Evolutionary conservation across 257 asterid species (phyloP).

Genomic region (Lycium barbarum): DNA sequence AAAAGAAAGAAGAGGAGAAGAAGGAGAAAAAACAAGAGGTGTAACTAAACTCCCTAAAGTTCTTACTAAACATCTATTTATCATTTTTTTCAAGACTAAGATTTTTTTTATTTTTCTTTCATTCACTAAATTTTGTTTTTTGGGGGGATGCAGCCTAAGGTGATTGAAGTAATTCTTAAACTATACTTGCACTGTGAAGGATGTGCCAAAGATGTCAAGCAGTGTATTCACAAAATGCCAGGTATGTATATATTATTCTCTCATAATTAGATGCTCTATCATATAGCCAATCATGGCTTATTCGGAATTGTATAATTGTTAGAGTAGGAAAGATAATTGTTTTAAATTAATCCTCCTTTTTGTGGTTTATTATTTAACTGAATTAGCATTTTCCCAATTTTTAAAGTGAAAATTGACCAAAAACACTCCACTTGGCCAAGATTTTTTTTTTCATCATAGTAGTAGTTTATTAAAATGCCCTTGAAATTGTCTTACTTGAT

Average conservation of each 20-base stretch:
- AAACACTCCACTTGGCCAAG: background rate
- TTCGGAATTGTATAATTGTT: too few relatives aligned
- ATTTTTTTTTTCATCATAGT: too few relatives aligned
- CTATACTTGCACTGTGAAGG: slow-evolving; percentile 67
- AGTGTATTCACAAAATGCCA: slow-evolving; percentile 60
- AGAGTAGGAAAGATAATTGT: background rate
- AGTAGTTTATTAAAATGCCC: background rate
- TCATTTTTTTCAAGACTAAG: background rate
- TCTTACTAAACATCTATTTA: too few relatives aligned
- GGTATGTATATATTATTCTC: slow-evolving; percentile 43
- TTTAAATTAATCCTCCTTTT: too few relatives aligned
- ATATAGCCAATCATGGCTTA: too few relatives aligned
- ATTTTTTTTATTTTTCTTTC: too few relatives aligned
- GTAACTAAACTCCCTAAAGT: too few relatives aligned
- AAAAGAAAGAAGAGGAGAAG: slow-evolving; percentile 38
- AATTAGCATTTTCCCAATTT: background rate
- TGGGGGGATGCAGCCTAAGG: slow-evolving; percentile 38
- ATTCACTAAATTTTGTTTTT: background rate
- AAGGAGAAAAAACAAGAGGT: slow-evolving; percentile 50
- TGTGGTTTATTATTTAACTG: background rate
- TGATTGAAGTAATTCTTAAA: slow-evolving; percentile 61
- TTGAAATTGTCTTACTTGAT: background rate
- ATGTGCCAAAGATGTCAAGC: slow-evolving; percentile 70
- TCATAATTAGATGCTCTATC: background rate
- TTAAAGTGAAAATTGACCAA: background rate